Evolutionary conservation across 345 rosid species (phyloP).

Genomic region (Hibiscus trionum): DNA sequence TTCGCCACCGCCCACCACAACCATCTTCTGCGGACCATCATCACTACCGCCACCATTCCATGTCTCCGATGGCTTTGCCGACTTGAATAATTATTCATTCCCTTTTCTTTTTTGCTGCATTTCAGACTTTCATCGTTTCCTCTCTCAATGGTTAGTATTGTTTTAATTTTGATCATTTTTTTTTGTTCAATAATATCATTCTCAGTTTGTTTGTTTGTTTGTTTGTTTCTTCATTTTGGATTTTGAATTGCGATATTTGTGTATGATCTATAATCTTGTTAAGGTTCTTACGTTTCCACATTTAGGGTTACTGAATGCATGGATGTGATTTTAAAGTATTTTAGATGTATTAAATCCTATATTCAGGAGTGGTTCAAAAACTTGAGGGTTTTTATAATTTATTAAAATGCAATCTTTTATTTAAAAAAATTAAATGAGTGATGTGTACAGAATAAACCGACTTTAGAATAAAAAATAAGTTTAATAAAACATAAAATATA

Average conservation of each 20-base stretch:
- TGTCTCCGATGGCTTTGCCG: constrained; percentile 1
- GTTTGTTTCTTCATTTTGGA: too few species aligned
- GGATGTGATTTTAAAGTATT: too few species aligned
- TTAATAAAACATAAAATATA: too few species aligned
- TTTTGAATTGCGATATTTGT: neutral
- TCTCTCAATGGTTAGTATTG: neutral
- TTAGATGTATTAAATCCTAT: too few species aligned
- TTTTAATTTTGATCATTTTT: neutral
- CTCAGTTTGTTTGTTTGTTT: neutral
- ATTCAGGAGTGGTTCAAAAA: too few species aligned
- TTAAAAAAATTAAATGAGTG: too few species aligned
- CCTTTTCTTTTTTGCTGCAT: neutral
- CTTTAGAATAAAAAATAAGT: too few species aligned
- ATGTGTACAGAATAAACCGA: too few species aligned
- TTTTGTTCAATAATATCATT: neutral
- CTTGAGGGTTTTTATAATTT: too few species aligned
- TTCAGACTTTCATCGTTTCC: neutral
- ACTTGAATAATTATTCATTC: neutral
- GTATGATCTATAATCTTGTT: neutral
- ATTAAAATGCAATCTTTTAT: too few species aligned
- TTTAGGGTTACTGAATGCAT: too few species aligned
- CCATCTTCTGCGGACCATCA: neutral
- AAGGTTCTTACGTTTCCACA: too few species aligned
- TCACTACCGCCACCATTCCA: neutral
- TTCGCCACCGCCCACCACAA: constrained; percentile 12